Base-by-base conservation (phyloP, 768 basidiomycete species). In the Boletus reticulatus region DNA sequence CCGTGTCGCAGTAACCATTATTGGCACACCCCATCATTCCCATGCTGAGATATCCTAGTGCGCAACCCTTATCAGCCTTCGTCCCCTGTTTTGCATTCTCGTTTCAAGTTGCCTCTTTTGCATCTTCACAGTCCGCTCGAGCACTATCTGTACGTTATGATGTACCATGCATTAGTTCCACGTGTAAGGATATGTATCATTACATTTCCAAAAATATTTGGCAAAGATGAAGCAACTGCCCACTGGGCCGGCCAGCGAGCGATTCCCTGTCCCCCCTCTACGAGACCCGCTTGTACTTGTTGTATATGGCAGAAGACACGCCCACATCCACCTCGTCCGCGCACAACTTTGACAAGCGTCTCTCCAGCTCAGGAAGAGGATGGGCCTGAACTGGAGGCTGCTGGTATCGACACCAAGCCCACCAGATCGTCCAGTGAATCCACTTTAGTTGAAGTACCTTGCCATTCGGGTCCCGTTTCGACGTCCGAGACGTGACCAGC, bases 381-480 rank as follows among this genome's bases (percentile, higher is more conserved):
- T 62, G 64, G 14, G 53, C 37, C 43, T 63, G 62, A 20, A 64
- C 44, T 1, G 68, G 51, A 4, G 60, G n/a, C n/a, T n/a, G n/a
- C 36, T 66, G 51, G 42, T 60, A 57, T 51, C 64, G 39, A 31
- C 58, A 62, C 68, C 68, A 69, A 3, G 52, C 57, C 68, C 68
- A 69, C 68, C 68, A 69, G 5, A 69, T 59, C 56, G 68, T 69
- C 68, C 68, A 69, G 39, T 69, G 68, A 42, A 69, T 68, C 68
- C 68, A 69, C 19, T 62, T 69, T 24, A 69, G 42, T 22, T 38
- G 59, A 22, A 69, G 64, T 19, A 70, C 68, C 50, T 59, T 69
- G 67, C 67, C 53, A 32, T 50, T 58, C 0, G 43, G 32, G 13
- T 64, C 64, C 34, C 68, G 64, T 37, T 41, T 48, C 53, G 62